These are phyloP conservation scores for Penicillium nordicum DNA, from an alignment of 2,329 filamentous ascomycete species.

Conservation along the genomic window DNA sequence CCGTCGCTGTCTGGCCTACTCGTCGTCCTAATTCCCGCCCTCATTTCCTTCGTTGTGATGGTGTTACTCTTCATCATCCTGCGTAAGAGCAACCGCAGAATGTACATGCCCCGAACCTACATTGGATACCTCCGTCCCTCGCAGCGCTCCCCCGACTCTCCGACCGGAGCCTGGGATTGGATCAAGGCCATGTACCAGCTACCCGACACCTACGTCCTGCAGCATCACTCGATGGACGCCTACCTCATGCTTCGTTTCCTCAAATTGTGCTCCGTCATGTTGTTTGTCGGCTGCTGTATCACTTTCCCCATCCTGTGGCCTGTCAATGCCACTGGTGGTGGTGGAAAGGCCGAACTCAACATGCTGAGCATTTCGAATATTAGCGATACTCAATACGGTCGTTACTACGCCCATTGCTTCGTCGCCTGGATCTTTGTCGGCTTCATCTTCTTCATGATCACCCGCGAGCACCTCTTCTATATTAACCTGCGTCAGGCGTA, in stretches of 20 bases:
- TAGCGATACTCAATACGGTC: constrained; percentile 51
- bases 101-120: constrained; percentile 56
- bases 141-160: constrained; percentile 58
- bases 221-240: constrained; percentile 87
- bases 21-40: constrained; percentile 48
- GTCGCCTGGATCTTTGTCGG: constrained; percentile 78
- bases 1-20: constrained; percentile 47
- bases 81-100: constrained; percentile 48
- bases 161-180: constrained; percentile 65
- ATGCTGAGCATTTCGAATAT: constrained; percentile 78
- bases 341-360: constrained; percentile 63
- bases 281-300: constrained; percentile 76
- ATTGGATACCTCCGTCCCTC: constrained; percentile 50
- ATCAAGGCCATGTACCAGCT: constrained; percentile 62
- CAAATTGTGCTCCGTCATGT: constrained; percentile 72
- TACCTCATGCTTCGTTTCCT: constrained; percentile 89
- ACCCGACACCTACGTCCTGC: constrained; percentile 74
- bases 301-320: constrained; percentile 89
- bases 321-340: constrained; percentile 79
- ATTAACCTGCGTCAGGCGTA: constrained; percentile 93
- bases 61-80: constrained; percentile 51
- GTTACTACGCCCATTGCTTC: constrained; percentile 78
- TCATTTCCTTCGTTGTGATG: constrained; percentile 45
- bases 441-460: constrained; percentile 85
- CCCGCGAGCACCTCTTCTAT: constrained; percentile 84